Evolutionary conservation across 371 early-diverging fungal species (phyloP), one percentile per base, ranked within the genome.

Genomic region (Parasitella parasitica): DNA sequence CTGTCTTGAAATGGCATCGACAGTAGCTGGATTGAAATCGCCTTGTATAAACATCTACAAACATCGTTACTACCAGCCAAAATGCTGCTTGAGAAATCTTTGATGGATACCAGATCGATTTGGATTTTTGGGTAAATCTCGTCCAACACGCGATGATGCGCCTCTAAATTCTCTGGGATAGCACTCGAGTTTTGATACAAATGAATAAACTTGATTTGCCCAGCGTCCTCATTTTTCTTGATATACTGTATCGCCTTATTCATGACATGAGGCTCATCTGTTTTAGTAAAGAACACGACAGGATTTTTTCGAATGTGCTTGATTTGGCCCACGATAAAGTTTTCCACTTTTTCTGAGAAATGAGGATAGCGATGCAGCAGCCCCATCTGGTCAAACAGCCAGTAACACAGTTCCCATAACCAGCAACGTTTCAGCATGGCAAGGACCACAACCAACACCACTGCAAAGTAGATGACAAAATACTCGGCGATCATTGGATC

Each of bases 231-330:
- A 36, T 82, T 84, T 18, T 72, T 59, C 20, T 72, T 67, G 3
- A 82, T 76, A 61, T 86, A 85, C 22, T 76, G 72, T 34, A 83
- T 73, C 5, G 81, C 86, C 61, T 83, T 80, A 65, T 86, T 86
- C 56, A 87, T 71, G 12, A 82, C 71, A 66, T 84, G 84, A 12
- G 85, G 69, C 37, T 80, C 79, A 54, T 84, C 85, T 4, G 81
- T 83, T 38, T 84, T 81, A 7, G 81, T 63, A 61, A 85, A 87
- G 63, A 83, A 85, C 2, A 77, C 73, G 38, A 78, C 72, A 4
- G 84, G 83, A n/a, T 70, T 68, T 15, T 72, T 68, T 18, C 77
- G 67, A 16, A 74, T 61, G 2, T 48, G 56, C 32, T 74, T 69
- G 60, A 86, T 80, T 37, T 56, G 38, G 0, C 54, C 54, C 16